Base-by-base conservation (phyloP, 2,329 filamentous ascomycete species). In the Aspergillus proliferans region DNA sequence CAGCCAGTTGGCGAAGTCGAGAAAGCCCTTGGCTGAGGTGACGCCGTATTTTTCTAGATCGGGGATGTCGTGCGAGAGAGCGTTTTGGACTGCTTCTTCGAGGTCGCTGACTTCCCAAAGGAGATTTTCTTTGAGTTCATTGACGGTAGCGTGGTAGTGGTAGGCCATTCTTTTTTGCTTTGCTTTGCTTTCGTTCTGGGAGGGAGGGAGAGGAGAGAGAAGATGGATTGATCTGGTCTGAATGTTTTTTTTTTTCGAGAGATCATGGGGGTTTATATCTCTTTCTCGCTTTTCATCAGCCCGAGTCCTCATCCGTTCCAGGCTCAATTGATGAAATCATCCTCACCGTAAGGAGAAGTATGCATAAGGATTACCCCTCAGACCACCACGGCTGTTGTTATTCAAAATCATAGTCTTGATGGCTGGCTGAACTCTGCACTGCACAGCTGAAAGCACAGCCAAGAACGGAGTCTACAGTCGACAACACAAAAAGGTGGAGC, bases 1-100 rank as follows among this genome's bases (percentile, higher is more conserved):
- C 18, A 53, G 41, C 36, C 49, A 48, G 43, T 52, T 47, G 42
- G 46, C 39, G 34, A 47, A 54, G 22, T 47, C 36, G 8, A 58
- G 47, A 19, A 56, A 58, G 2, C 52, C 49, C 4, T 40, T 40
- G 19, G 18, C 38, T 19, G 38, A 19, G 15, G 18, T 18, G 19
- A 40, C 19, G 3, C 38, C 38, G 38, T 40, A 22, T 5, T 40
- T 40, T 10, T 22, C 19, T 10, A 40, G 38, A 6, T 40, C 38
- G 15, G 19, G 10, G 2, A 40, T 40, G 19, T 40, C 18, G 7
- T 14, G 9, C 9, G 10, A 6, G 15, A 14, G 19, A 3, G 38
- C 38, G 4, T 22, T 40, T 19, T 40, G 38, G 18, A 40, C 6
- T 5, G 38, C 38, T 22, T 40, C 10, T 40, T 40, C 38, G 10